These are phyloP conservation scores for Spathaspora hagerdaliae DNA, from an alignment of 805 yeast genomes.

Conservation along the genomic window DNA sequence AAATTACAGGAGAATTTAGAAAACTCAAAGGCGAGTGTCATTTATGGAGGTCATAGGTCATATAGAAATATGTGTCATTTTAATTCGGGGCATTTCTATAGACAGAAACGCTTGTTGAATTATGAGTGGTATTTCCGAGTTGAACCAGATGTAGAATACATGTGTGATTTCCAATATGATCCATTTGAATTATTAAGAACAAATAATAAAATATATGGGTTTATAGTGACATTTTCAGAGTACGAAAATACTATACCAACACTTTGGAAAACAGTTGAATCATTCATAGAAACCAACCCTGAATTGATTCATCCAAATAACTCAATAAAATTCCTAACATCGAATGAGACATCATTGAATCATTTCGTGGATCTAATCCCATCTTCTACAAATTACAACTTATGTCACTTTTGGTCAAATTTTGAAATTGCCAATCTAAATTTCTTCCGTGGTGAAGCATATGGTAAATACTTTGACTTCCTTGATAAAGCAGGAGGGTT, in stretches of 20 bases:
- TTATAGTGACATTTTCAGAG: conserved; percentile 48
- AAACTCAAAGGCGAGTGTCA: conserved; percentile 18
- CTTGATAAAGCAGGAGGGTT: conserved; percentile 50
- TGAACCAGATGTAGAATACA: conserved; percentile 54
- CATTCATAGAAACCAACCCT: conserved; percentile 43
- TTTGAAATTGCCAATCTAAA: conserved; percentile 54
- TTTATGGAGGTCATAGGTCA: conserved; percentile 46
- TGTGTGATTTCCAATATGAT: conserved; percentile 56
- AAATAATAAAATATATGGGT: conserved; percentile 47
- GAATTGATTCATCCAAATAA: conserved; percentile 44
- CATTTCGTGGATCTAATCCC: conserved; percentile 10
- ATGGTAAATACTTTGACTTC: conserved; percentile 40
- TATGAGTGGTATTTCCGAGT: conserved; percentile 60
- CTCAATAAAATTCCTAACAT: conserved; percentile 44
- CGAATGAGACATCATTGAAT: conserved; percentile 32
- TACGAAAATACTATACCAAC: conserved; percentile 50
- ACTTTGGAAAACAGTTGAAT: conserved; percentile 46
- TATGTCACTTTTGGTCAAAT: conserved; percentile 66
- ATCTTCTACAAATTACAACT: conserved; percentile 38
- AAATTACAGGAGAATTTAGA: conserved; percentile 22
- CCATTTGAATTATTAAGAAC: conserved; percentile 43
- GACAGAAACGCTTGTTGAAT: conserved; percentile 38
- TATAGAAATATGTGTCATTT: conserved; percentile 71
- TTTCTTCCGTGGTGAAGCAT: conserved; percentile 46
- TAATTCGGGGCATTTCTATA: conserved; percentile 61